phyloP scores from a whole-genome alignment of 176 grass and related monocot genomes.

The Microstegium vimineum region DNA sequence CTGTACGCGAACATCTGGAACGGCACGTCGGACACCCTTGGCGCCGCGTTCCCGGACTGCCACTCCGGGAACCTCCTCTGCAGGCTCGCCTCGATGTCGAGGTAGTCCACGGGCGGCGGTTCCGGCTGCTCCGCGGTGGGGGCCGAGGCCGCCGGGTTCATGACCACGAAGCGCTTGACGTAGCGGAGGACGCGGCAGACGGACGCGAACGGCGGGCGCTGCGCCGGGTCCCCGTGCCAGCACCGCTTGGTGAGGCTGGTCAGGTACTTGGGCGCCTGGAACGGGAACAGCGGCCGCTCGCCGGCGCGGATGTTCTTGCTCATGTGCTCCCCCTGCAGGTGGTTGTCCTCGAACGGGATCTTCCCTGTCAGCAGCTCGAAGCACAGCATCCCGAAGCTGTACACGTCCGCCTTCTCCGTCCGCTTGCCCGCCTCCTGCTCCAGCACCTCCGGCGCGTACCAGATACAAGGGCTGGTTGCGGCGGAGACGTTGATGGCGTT shows the following conservation, averaged over 20 bases:
- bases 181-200: slow-evolving; percentile 81
- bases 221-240: slow-evolving; percentile 74
- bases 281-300: slow-evolving; percentile 77
- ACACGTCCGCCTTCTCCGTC: slow-evolving; percentile 80
- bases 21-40: slow-evolving; percentile 51
- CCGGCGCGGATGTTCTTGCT: slow-evolving; percentile 89
- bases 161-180: slow-evolving; percentile 69
- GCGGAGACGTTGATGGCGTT: not conserved
- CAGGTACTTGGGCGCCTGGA: slow-evolving; percentile 81
- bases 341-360: slow-evolving; percentile 92
- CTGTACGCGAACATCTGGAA: slow-evolving; percentile 94
- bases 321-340: slow-evolving; percentile 84
- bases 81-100: slow-evolving; percentile 63
- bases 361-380: slow-evolving; percentile 91
- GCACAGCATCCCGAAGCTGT: slow-evolving; percentile 89
- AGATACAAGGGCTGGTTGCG: slow-evolving; percentile 40
- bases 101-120: slow-evolving; percentile 41
- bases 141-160: slow-evolving; percentile 80
- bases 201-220: slow-evolving; percentile 71
- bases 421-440: slow-evolving; percentile 38
- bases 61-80: slow-evolving; percentile 44
- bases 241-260: slow-evolving; percentile 67
- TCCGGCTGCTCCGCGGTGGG: slow-evolving; percentile 42
- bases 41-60: slow-evolving; percentile 11
- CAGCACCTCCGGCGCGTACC: slow-evolving; percentile 87